Conservation (phyloP, 2,329 filamentous ascomycete genomes). For the Exserohilum rostratum region DNA sequence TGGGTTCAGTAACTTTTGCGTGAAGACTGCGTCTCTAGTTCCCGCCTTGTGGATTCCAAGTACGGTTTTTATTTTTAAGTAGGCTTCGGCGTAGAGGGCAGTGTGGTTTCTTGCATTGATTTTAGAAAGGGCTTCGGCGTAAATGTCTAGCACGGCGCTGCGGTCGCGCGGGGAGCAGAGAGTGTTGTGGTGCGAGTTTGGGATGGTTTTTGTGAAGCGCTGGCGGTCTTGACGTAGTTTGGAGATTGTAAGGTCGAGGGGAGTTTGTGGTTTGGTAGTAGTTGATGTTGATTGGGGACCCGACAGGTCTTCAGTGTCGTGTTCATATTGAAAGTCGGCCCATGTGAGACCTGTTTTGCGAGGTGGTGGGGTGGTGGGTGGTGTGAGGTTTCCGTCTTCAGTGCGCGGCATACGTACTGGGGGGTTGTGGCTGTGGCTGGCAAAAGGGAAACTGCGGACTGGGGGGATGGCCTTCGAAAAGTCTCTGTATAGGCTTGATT, state of each 20-base stretch:
- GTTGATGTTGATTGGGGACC: background rate
- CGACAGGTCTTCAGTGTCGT: background rate
- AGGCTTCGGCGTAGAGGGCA: constrained; percentile 10
- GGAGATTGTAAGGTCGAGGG: background rate
- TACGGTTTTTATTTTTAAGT: constrained; percentile 13
- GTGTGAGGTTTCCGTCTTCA: background rate
- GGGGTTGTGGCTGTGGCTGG: background rate
- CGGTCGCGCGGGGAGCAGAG: background rate
- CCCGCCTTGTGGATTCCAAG: constrained; percentile 7
- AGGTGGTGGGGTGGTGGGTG: background rate
- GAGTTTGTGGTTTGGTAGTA: background rate
- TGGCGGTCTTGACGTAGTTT: background rate
- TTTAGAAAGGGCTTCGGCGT: background rate
- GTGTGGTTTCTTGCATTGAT: background rate
- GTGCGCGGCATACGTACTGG: background rate
- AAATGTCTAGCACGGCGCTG: background rate
- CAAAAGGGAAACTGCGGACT: no score
- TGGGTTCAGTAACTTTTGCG: constrained; percentile 2
- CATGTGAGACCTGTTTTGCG: background rate
- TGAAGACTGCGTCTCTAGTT: constrained; percentile 15
- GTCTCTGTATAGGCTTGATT: no score
- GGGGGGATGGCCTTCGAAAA: no score
- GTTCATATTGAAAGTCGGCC: background rate
- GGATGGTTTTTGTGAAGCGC: background rate
- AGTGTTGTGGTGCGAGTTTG: background rate